phyloP scores from a whole-genome alignment of 2,329 filamentous ascomycete genomes.

The Incumbomyces delicatus region DNA sequence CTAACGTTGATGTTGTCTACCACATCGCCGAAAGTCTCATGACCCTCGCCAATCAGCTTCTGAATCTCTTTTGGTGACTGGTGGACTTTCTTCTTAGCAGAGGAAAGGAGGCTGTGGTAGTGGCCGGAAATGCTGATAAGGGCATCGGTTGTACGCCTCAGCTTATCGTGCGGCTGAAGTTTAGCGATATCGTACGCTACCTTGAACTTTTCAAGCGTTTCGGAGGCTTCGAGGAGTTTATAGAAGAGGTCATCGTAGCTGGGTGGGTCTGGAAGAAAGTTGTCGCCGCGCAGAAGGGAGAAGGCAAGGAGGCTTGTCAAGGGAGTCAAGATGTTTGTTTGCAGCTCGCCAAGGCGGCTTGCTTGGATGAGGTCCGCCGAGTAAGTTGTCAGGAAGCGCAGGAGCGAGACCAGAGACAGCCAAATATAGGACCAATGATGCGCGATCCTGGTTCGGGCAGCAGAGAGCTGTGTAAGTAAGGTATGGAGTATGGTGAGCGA shows the following conservation, averaged over 20 bases:
- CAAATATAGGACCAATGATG: slow-evolving; percentile 98
- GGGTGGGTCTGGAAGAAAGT: slow-evolving; percentile 76
- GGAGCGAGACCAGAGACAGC: slow-evolving; percentile 74
- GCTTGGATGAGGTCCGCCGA: slow-evolving; percentile 52
- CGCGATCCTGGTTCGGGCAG: slow-evolving; percentile 65
- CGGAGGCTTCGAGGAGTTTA: slow-evolving; percentile 86
- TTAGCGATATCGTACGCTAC: slow-evolving; percentile 50
- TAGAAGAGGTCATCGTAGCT: slow-evolving; percentile 97
- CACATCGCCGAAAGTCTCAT: slow-evolving; percentile 88
- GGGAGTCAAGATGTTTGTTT: slow-evolving; percentile 59
- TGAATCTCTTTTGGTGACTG: slow-evolving; percentile 70
- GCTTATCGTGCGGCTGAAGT: slow-evolving; percentile 13
- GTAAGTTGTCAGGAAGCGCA: slow-evolving; percentile 86
- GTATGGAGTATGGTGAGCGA: slow-evolving; percentile 74
- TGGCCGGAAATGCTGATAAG: slow-evolving; percentile 72
- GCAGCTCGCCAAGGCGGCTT: slow-evolving; percentile 55
- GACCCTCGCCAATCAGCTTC: slow-evolving; percentile 89
- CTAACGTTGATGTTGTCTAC: slow-evolving; percentile 40
- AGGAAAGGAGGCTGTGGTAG: slow-evolving; percentile 68
- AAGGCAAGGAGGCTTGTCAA: slow-evolving; percentile 76
- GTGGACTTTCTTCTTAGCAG: slow-evolving; percentile 47
- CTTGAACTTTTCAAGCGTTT: slow-evolving; percentile 56
- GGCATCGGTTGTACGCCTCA: slow-evolving; percentile 43
- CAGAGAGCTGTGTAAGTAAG: slow-evolving; percentile 72
- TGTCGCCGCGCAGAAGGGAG: slow-evolving; percentile 77